These are phyloP conservation scores for Funneliformis caledonium DNA, from an alignment of 371 early-diverging fungal genomes.

Conservation along the genomic window DNA sequence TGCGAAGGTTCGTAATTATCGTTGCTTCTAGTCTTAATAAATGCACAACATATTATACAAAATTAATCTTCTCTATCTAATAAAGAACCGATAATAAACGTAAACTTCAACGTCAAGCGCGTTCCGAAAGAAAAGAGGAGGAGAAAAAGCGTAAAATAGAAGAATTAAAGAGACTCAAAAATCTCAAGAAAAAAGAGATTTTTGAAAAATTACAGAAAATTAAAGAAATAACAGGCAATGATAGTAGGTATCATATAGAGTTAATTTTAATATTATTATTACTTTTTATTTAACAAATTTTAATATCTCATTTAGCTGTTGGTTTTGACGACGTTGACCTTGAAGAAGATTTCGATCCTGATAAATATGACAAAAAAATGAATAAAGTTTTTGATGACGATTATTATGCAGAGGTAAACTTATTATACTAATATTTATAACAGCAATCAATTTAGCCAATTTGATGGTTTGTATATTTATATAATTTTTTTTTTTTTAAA, in stretches of 20 bases:
- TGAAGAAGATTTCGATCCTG: constrained; percentile 91
- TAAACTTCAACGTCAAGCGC: constrained; percentile 67
- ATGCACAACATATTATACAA: neutral
- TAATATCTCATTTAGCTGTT: constrained; percentile 45
- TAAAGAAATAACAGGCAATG: constrained; percentile 83
- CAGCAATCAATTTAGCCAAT: neutral
- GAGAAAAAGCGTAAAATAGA: constrained; percentile 72
- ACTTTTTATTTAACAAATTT: constrained; percentile 16
- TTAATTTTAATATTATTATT: neutral
- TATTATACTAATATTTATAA: neutral
- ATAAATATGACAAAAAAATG: constrained; percentile 85
- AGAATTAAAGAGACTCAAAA: constrained; percentile 88
- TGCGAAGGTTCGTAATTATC: constrained; percentile 47
- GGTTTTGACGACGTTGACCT: constrained; percentile 83
- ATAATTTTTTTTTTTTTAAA: constrained; percentile 18
- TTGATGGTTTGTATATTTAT: neutral
- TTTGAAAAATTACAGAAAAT: constrained; percentile 78
- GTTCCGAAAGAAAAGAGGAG: constrained; percentile 71
- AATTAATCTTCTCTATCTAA: constrained; percentile 42
- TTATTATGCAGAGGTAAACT: constrained; percentile 60
- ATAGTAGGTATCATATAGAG: constrained; percentile 43
- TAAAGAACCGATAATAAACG: constrained; percentile 78
- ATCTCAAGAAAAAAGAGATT: constrained; percentile 85
- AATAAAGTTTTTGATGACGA: constrained; percentile 72
- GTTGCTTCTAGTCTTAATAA: neutral